Conservation (phyloP, 2,329 filamentous ascomycete species). For the Cladosporium oxysporum region DNA sequence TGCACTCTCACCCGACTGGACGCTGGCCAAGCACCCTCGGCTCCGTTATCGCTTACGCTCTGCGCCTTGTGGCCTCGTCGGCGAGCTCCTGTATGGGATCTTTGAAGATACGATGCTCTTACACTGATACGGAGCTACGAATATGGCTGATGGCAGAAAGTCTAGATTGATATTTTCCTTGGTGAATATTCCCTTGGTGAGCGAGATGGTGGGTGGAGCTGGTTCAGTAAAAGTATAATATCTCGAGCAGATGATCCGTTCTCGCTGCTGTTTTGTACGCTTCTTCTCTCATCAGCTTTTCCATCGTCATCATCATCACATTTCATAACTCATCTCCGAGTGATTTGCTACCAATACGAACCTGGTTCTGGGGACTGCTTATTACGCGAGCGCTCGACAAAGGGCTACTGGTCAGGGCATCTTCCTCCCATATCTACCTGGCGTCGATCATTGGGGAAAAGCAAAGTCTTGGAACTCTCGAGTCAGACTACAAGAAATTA, state of each 20-base stretch:
- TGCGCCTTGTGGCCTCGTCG: not conserved
- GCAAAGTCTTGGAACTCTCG: not conserved
- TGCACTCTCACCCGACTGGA: not conserved
- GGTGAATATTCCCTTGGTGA: not conserved
- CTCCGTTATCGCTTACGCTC: not conserved
- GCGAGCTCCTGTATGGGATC: not conserved
- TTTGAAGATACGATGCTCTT: not conserved
- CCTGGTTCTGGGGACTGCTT: not conserved
- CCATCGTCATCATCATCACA: not conserved
- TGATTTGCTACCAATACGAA: constrained; percentile 1
- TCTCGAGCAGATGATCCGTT: not conserved
- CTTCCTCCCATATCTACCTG: not conserved
- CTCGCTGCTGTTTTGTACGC: not conserved
- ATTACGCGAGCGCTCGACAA: not conserved
- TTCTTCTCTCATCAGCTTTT: not conserved
- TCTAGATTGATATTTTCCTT: constrained; percentile 3
- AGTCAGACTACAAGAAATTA: not conserved
- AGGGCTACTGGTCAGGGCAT: not conserved
- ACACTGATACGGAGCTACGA: not conserved
- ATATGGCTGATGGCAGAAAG: not conserved
- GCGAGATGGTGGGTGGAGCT: not conserved
- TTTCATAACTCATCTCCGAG: not conserved
- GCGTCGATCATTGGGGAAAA: not conserved
- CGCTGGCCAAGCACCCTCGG: not conserved
- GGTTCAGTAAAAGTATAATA: not conserved